Evolutionary conservation across 2,329 filamentous ascomycete genomes (phyloP), one percentile per base, ranked within the genome.

Genomic region (Aspergillus fumigatus): DNA sequence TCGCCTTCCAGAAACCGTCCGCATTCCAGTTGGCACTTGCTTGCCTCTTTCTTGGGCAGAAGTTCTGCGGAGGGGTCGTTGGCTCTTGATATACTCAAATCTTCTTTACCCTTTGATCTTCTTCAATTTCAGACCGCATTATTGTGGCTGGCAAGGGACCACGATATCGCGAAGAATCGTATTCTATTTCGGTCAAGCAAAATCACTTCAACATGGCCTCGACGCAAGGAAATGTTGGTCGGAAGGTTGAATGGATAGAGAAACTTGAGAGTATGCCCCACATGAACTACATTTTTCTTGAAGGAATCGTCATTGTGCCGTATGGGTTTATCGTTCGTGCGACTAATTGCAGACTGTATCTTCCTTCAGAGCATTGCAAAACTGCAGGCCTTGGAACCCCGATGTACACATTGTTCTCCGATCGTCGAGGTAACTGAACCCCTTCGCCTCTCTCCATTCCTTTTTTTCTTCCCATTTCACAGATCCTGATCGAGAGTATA

Each of bases 361-460:
- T 23, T 50, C n/a, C 53, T 48, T 47, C 63, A 88, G 86, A 82
- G 55, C 78, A 82, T 61, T 89, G 86, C 70, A 80, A 77, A 55
- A 77, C 78, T 58, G 77, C 77, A 54, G 80, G 84, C 59, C 69
- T 84, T 43, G 72, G 75, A 47, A 72, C 77, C 50, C 87, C 87
- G 7, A 75, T 83, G 53, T 92, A 87, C 71, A 84, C 87, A 68
- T 84, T 89, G 64, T 82, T 89, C 52, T 91, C 88, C 65, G 88
- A 91, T 73, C 84, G 87, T 70, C 82, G 88, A 82, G 88, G 88
- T 89, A 80, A 38, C 57, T 47, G 21, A 56, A 62, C 48, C 56
- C 55, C 51, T 40, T 58, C 59, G 57, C 52, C 52, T 21, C 57
- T 57, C 50, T 48, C 58, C 14, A 38, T 38, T 57, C 62, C 64